Conservation (phyloP, 148 eudicot genomes). For the Camellia granthamiana region DNA sequence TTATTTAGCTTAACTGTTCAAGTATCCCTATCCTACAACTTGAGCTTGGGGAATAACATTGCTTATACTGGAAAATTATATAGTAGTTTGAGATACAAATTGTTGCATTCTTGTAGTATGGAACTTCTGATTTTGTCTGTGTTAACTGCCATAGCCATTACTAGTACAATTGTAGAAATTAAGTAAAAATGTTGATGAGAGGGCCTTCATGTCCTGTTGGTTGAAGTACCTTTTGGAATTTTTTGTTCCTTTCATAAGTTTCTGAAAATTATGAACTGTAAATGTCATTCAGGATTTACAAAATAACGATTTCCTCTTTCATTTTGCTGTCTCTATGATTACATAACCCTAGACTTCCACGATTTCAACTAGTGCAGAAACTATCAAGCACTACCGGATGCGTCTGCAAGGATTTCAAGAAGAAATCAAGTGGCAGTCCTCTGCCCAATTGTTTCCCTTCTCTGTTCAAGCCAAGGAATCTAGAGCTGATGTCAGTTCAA, state of each 20-base stretch:
- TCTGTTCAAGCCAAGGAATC: slow-evolving; percentile 34
- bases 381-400: slow-evolving; percentile 54
- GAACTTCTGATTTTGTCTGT: background rate
- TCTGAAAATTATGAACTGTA: background rate
- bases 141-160: background rate
- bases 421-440: slow-evolving; percentile 35
- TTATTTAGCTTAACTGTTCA: background rate
- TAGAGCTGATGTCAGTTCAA: slow-evolving; percentile 30
- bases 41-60: background rate
- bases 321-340: background rate
- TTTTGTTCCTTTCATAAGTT: background rate
- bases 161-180: background rate
- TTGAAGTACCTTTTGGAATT: background rate
- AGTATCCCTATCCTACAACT: background rate
- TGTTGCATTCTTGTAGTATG: background rate
- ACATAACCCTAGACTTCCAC: background rate
- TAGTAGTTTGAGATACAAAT: background rate
- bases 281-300: background rate
- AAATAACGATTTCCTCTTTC: slow-evolving; percentile 5
- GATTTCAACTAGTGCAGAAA: slow-evolving; percentile 48
- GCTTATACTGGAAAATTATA: background rate
- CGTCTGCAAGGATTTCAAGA: slow-evolving; percentile 59
- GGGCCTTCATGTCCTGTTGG: background rate
- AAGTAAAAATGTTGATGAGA: background rate
- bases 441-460: slow-evolving; percentile 30